phyloP scores from a whole-genome alignment of 2,329 filamentous ascomycete genomes.

The Beauveria bassiana region DNA sequence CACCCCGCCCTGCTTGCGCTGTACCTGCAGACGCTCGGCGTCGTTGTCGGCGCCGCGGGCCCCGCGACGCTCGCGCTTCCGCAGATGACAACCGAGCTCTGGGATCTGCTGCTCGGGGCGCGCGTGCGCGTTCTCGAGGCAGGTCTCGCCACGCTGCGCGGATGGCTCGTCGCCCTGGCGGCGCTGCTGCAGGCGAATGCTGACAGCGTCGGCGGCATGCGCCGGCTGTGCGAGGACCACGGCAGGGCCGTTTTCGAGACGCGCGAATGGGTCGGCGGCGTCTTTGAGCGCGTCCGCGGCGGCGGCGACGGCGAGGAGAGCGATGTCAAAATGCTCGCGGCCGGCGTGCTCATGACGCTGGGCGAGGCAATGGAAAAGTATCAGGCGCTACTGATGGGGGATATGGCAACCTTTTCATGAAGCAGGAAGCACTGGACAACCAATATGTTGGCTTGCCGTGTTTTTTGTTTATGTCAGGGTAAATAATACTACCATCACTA shows the following conservation, averaged over 20 bases:
- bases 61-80: constrained; percentile 68
- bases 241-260: constrained; percentile 76
- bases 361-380: constrained; percentile 78
- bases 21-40: constrained; percentile 77
- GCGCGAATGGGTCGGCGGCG: constrained; percentile 71
- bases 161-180: constrained; percentile 70
- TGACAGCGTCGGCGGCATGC: constrained; percentile 48
- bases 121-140: constrained; percentile 54
- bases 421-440: neutral
- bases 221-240: constrained; percentile 64
- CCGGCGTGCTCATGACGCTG: constrained; percentile 68
- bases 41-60: constrained; percentile 77
- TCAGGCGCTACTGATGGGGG: constrained; percentile 67
- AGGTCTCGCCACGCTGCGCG: constrained; percentile 54
- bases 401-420: constrained; percentile 40
- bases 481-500: neutral
- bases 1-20: constrained; percentile 69
- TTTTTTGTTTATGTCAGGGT: neutral
- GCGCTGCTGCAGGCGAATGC: constrained; percentile 77
- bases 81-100: constrained; percentile 76
- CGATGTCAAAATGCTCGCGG: constrained; percentile 69
- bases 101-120: constrained; percentile 69
- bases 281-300: constrained; percentile 58
- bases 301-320: constrained; percentile 60
- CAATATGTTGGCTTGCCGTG: too few species aligned